Percentiles rank a stretch among this genome's conserved stretches.
phyloP scores from a whole-genome alignment of 2,329 filamentous ascomycete species.

The Aspergillus sp. region DNA sequence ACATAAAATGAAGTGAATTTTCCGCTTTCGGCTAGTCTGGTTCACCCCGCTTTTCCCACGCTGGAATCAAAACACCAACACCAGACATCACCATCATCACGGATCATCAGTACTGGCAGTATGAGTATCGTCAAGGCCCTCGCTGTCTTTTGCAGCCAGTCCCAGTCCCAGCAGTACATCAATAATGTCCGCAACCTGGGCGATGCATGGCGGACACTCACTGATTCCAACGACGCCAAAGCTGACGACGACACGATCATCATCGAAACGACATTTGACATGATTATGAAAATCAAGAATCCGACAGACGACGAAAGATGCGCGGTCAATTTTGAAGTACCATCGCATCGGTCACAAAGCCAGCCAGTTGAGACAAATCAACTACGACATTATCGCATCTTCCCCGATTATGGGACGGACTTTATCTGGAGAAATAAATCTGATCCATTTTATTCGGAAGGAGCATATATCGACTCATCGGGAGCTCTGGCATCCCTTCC shows the following conservation, averaged over 20 bases:
- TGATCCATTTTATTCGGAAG: constrained; percentile 5
- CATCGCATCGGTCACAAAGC: neutral
- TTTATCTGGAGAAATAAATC: constrained; percentile 11
- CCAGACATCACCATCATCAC: too few species aligned
- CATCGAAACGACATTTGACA: constrained; percentile 11
- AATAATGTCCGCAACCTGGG: constrained; percentile 1
- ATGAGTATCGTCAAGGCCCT: too few species aligned
- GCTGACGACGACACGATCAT: constrained; percentile 5
- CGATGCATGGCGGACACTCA: too few species aligned
- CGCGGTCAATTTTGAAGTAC: neutral
- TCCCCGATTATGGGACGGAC: constrained; percentile 13
- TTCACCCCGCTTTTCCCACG: too few species aligned
- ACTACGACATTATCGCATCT: constrained; percentile 12
- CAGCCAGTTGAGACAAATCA: neutral
- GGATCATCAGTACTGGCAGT: too few species aligned
- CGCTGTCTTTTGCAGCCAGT: neutral
- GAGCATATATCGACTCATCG: neutral
- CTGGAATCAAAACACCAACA: too few species aligned
- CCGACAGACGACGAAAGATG: neutral
- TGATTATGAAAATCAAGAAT: constrained; percentile 7
- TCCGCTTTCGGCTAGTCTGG: too few species aligned
- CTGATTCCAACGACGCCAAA: constrained; percentile 6
- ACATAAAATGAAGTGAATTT: too few species aligned
- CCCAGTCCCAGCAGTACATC: constrained; percentile 11
- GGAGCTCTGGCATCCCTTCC: constrained; percentile 6